phyloP scores from a whole-genome alignment of 2,329 filamentous ascomycete species.

The Dendrostoma leiphaemia region DNA sequence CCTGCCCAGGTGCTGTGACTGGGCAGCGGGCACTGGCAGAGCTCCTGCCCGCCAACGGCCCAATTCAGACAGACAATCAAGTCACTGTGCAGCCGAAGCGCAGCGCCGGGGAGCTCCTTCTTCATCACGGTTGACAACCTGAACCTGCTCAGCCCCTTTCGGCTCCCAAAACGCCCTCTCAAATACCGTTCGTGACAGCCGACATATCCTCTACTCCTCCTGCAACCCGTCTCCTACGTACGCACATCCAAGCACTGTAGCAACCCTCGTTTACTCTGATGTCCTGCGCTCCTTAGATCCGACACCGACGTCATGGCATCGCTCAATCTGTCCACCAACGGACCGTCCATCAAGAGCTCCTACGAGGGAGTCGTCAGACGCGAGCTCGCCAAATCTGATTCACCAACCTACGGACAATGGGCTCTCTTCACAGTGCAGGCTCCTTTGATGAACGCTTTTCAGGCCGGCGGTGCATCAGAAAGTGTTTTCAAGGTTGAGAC shows the following conservation, averaged over 20 bases:
- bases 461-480: conserved; percentile 82
- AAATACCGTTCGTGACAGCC: background rate
- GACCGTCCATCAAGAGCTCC: conserved; percentile 81
- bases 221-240: conserved; percentile 8
- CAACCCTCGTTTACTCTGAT: conserved; percentile 11
- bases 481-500: conserved; percentile 92
- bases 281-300: conserved; percentile 12
- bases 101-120: conserved; percentile 1
- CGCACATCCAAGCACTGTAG: background rate
- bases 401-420: conserved; percentile 87
- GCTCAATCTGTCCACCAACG: conserved; percentile 76
- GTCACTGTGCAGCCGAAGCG: background rate
- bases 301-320: conserved; percentile 62
- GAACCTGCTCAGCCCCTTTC: conserved; percentile 16
- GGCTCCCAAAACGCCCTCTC: background rate
- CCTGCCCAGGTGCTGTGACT: conserved; percentile 14
- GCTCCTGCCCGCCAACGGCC: conserved; percentile 7
- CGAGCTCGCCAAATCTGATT: conserved; percentile 52
- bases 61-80: conserved; percentile 1
- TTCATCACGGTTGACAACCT: conserved; percentile 14
- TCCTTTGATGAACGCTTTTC: conserved; percentile 89
- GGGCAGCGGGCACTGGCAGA: conserved; percentile 8
- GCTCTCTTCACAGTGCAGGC: conserved; percentile 91
- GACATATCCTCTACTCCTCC: background rate
- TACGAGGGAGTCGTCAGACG: conserved; percentile 60